Percentiles rank a stretch among this genome's conserved stretches.
These are phyloP conservation scores for Colletotrichum limetticola DNA, from an alignment of 2,329 filamentous ascomycete species.

Conservation along the genomic window DNA sequence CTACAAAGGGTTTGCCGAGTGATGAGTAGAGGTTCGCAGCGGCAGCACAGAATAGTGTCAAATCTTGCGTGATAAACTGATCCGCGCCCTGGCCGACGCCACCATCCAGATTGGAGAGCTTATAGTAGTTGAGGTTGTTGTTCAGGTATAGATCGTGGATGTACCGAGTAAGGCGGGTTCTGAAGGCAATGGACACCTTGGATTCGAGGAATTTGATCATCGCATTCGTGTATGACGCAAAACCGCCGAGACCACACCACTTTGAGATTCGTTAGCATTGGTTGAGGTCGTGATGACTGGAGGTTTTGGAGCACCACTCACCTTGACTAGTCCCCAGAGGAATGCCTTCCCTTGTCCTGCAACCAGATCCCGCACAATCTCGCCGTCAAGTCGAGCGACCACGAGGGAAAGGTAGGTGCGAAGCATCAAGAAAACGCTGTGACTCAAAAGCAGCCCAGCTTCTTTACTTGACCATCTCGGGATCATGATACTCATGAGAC, in stretches of 20 bases:
- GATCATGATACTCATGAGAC: conserved; percentile 96
- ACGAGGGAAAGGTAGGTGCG: conserved; percentile 94
- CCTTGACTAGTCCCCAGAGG: conserved; percentile 86
- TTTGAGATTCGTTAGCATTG: conserved; percentile 42
- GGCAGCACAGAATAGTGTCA: conserved; percentile 93
- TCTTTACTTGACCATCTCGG: conserved; percentile 96
- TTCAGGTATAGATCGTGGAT: conserved; percentile 98
- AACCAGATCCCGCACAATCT: conserved; percentile 96
- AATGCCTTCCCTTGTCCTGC: conserved; percentile 92
- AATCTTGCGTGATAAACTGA: conserved; percentile 96
- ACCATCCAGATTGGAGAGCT: conserved; percentile 90
- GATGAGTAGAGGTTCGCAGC: conserved; percentile 95
- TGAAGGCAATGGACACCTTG: conserved; percentile 98
- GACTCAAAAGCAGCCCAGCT: conserved; percentile 87
- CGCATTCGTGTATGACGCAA: conserved; percentile 96
- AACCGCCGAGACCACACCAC: conserved; percentile 93
- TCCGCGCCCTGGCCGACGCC: conserved; percentile 92
- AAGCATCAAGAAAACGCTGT: conserved; percentile 89
- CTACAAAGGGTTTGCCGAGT: conserved; percentile 96
- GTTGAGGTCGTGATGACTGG: too few relatives aligned
- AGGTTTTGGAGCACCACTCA: conserved; percentile 39
- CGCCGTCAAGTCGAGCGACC: conserved; percentile 91
- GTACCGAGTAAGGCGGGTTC: conserved; percentile 92
- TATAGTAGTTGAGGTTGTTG: conserved; percentile 96
- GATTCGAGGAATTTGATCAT: conserved; percentile 99